Base-by-base conservation (phyloP, 441 rosid species). In the Populus hybrid region DNA sequence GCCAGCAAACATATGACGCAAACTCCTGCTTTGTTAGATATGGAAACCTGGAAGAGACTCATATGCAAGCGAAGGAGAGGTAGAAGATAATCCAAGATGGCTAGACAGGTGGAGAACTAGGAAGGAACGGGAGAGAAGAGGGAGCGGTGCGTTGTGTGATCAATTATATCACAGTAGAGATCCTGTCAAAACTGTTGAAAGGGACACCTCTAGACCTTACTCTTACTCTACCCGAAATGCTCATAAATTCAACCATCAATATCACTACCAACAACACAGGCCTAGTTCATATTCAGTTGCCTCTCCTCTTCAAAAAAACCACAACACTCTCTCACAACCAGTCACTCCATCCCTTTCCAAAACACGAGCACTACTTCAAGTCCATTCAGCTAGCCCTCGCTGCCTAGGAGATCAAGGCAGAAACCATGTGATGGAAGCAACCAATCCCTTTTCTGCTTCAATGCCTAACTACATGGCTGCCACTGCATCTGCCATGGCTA, bases 401-500 rank as follows among this genome's bases (percentile, higher is more conserved):
- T 83, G 85, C 77, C 82, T 74, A 23, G 76, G 89, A 83, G 90
- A 90, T n/a, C n/a, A n/a, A 79, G 90, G 85, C 75, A 83, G 80
- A 70, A 85, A 86, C 81, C 88, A 79, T 72, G 73, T 76, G 10
- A 74, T 10, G 50, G 16, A n/a, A 16, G 71, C 23, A 75, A 75
- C 82, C 90, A 35, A 89, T 92, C 70, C 86, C 83, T 83, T 87
- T 90, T 72, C 94, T 95, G 7, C 50, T 74, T 46, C 70, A 18
- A 77, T 89, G 77, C 97, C 97, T 28, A 91, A 89, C 66, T 93
- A 93, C 88, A 93, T 93, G 96, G 90, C 91, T 1, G 90, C 88
- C 35, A 93, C 97, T 0, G 96, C 86, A 79, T 91, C 96, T 0
- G 92, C 98, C 69, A 93, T 87, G 85, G 95, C 97, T n/a, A 85